Conservation (phyloP, 179 eudicot genomes). For the Drosera spatulata region DNA sequence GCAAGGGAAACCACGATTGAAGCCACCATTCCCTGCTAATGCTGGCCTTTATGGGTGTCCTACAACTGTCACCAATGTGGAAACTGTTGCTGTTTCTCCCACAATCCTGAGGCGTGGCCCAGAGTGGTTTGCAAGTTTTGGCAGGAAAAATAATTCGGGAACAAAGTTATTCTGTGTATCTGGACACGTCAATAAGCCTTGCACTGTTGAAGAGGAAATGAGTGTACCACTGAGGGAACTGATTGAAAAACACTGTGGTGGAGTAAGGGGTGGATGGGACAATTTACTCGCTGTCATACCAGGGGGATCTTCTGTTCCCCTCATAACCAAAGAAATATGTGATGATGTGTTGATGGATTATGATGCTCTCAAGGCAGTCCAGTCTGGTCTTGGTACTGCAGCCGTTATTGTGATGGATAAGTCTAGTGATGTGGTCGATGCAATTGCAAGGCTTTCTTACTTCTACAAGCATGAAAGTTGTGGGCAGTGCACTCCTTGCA, state of each 20-base stretch:
- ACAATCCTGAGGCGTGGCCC: constrained; percentile 91
- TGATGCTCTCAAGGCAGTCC: constrained; percentile 91
- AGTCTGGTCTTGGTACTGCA: constrained; percentile 89
- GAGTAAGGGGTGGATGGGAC: constrained; percentile 97
- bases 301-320: constrained; percentile 92
- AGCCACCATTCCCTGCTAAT: constrained; percentile 99
- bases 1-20: constrained; percentile 95
- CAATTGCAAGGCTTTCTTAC: constrained; percentile 91
- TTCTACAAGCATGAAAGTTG: constrained; percentile 99
- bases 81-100: constrained; percentile 94
- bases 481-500: constrained; percentile 97
- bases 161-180: constrained; percentile 81
- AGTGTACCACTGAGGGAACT: constrained; percentile 85
- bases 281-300: constrained; percentile 89
- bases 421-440: constrained; percentile 92
- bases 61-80: constrained; percentile 93
- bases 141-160: constrained; percentile 86
- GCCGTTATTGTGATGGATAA: constrained; percentile 99
- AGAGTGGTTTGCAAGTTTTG: constrained; percentile 92
- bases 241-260: constrained; percentile 94
- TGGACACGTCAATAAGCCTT: constrained; percentile 96
- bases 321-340: constrained; percentile 70
- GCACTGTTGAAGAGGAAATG: constrained; percentile 99
- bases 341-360: constrained; percentile 97
- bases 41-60: constrained; percentile 94